Conservation (phyloP, 1,139 yeast species). For the Starmera stellimalicola region DNA sequence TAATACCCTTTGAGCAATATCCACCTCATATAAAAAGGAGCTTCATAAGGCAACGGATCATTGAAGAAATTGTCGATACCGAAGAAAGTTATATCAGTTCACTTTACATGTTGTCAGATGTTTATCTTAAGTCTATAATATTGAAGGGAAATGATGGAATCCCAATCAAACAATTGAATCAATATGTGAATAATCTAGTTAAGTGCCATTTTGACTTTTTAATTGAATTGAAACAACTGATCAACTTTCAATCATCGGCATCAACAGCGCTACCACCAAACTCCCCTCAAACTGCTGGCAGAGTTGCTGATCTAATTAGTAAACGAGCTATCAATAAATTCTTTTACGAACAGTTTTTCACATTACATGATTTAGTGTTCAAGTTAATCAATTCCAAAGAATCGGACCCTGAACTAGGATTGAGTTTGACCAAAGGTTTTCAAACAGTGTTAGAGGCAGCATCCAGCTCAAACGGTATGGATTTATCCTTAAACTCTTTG, state of each 20-base stretch:
- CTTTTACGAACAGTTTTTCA: conserved; percentile 35
- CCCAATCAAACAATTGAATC: conserved; percentile 13
- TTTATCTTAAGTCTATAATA: conserved; percentile 15
- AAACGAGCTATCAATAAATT: conserved; percentile 23
- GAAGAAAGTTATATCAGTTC: conserved; percentile 38
- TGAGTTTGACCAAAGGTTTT: conserved; percentile 23
- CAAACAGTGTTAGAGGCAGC: conserved; percentile 31
- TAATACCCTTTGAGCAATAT: conserved; percentile 4
- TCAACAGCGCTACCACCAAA: not conserved
- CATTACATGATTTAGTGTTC: conserved; percentile 31
- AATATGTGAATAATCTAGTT: conserved; percentile 17
- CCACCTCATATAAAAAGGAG: conserved; percentile 15
- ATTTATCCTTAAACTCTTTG: conserved; percentile 40
- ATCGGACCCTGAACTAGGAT: conserved; percentile 20
- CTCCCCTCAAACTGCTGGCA: conserved; percentile 17
- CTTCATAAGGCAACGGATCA: conserved; percentile 25
- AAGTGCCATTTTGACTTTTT: conserved; percentile 18
- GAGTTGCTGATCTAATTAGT: conserved; percentile 23
- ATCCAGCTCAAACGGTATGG: conserved; percentile 30
- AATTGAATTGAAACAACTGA: conserved; percentile 13
- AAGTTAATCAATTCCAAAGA: conserved; percentile 25
- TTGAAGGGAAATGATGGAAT: conserved; percentile 18
- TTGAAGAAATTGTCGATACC: conserved; percentile 39
- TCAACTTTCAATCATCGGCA: conserved; percentile 10
- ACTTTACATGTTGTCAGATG: conserved; percentile 28